Percentiles rank a stretch among this genome's conserved stretches.
Conservation (phyloP, 176 grass and related monocot genomes). For the Oryza australiensis region DNA sequence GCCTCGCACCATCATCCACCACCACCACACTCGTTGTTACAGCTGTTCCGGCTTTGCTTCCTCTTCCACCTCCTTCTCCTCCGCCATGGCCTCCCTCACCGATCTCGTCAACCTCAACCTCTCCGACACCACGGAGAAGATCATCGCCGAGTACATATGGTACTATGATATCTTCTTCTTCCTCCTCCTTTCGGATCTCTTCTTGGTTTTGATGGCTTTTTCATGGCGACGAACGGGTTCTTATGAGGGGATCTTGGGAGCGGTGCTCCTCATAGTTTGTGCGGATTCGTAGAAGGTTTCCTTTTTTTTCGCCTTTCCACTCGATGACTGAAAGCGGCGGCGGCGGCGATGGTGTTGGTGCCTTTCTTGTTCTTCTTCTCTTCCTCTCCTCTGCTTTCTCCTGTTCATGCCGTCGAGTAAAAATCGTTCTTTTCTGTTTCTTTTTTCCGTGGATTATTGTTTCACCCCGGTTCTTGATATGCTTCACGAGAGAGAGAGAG, state of each 20-base stretch:
- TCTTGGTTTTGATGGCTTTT: background rate
- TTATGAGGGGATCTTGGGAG: background rate
- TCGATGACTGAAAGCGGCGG: background rate
- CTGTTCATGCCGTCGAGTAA: background rate
- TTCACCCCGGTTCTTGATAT: background rate
- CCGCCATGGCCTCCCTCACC: slow-evolving; percentile 84
- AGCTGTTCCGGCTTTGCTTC: background rate
- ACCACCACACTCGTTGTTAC: background rate
- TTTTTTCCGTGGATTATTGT: background rate
- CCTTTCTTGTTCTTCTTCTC: background rate
- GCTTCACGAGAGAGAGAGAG: background rate
- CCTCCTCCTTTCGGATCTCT: background rate
- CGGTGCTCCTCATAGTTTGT: background rate
- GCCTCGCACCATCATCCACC: background rate
- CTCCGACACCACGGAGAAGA: slow-evolving; percentile 74
- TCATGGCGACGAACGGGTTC: background rate
- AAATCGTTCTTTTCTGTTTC: background rate
- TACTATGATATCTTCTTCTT: background rate
- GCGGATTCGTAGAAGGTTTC: background rate
- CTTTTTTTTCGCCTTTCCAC: background rate
- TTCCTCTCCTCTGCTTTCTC: background rate
- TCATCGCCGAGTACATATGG: slow-evolving; percentile 99
- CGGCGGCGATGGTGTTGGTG: background rate
- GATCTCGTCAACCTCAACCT: slow-evolving; percentile 95
- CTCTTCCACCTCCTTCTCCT: background rate